Conservation (phyloP, 768 basidiomycete genomes). For the Amanita rubescens region DNA sequence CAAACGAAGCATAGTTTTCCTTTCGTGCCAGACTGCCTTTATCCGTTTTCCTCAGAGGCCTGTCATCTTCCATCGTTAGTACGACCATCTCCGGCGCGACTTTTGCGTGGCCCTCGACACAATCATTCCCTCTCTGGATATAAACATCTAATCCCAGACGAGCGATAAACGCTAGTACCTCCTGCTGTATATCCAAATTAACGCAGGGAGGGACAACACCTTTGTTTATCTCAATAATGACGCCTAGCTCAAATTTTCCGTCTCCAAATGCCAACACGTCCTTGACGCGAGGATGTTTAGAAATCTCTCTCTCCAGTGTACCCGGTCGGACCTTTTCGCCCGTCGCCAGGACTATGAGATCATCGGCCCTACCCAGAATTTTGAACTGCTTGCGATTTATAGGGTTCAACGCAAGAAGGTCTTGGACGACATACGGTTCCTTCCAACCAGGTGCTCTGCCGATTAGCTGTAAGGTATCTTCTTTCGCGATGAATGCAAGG, state of each 20-base stretch:
- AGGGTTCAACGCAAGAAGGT: conserved; percentile 29
- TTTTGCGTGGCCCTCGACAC: conserved; percentile 30
- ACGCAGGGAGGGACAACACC: not conserved
- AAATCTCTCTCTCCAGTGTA: conserved; percentile 23
- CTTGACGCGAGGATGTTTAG: conserved; percentile 30
- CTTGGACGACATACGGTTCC: conserved; percentile 27
- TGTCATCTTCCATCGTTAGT: conserved; percentile 22
- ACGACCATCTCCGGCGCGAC: conserved; percentile 31
- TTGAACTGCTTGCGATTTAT: conserved; percentile 22
- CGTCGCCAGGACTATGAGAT: conserved; percentile 34
- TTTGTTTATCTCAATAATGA: conserved; percentile 27
- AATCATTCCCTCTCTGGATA: conserved; percentile 26
- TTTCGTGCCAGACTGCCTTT: conserved; percentile 32
- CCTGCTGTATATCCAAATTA: not conserved
- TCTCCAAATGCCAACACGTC: conserved; percentile 32
- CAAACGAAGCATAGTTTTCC: conserved; percentile 23
- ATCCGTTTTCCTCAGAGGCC: conserved; percentile 27
- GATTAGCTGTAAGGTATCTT: conserved; percentile 22
- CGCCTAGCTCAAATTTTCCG: conserved; percentile 25
- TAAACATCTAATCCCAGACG: conserved; percentile 17
- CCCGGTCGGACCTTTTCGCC: conserved; percentile 35
- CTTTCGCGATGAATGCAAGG: conserved; percentile 20
- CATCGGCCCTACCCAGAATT: conserved; percentile 32
- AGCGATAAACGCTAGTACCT: not conserved
- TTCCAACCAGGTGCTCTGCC: conserved; percentile 27